These are phyloP conservation scores for Vararia minispora DNA, from an alignment of 768 basidiomycete species.

Conservation along the genomic window DNA sequence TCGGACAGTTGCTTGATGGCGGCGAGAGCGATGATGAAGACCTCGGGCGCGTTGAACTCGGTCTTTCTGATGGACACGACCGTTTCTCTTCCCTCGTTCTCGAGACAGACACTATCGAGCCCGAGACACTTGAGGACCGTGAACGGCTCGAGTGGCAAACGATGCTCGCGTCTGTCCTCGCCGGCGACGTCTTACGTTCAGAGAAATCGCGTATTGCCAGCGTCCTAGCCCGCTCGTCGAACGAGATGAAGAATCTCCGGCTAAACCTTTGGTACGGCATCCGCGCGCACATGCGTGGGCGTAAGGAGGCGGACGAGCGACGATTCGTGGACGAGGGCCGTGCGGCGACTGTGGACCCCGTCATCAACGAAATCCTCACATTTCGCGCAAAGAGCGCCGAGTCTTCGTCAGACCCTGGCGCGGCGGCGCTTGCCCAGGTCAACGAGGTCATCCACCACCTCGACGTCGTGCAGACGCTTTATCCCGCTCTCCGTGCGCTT, in stretches of 20 bases:
- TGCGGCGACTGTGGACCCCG: slow-evolving; percentile 65
- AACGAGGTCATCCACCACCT: slow-evolving; percentile 59
- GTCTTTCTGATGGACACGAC: slow-evolving; percentile 35
- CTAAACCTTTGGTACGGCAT: slow-evolving; percentile 83
- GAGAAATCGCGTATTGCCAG: slow-evolving; percentile 90
- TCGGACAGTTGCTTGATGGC: slow-evolving; percentile 55
- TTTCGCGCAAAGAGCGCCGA: slow-evolving; percentile 51
- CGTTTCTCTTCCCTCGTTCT: slow-evolving; percentile 39
- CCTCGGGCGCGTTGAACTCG: slow-evolving; percentile 30
- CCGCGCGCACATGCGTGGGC: slow-evolving; percentile 73
- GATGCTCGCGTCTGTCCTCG: slow-evolving; percentile 86
- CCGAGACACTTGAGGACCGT: slow-evolving; percentile 61
- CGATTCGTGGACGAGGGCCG: slow-evolving; percentile 75
- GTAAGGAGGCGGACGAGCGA: slow-evolving; percentile 74
- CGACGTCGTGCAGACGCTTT: slow-evolving; percentile 76
- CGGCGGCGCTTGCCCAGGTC: slow-evolving; percentile 49
- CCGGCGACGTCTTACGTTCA: slow-evolving; percentile 88
- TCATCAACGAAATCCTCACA: slow-evolving; percentile 72
- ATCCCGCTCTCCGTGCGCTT: slow-evolving; percentile 76
- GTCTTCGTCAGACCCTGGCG: slow-evolving; percentile 25
- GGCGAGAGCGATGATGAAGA: slow-evolving; percentile 76
- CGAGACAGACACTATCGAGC: slow-evolving; percentile 54
- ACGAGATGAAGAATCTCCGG: slow-evolving; percentile 58
- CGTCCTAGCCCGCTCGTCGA: slow-evolving; percentile 55
- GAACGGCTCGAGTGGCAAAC: slow-evolving; percentile 93